Evolutionary conservation across 2,329 filamentous ascomycete species (phyloP), one percentile per base, ranked within the genome.

Genomic region (Aspergillus spinulosporus): DNA sequence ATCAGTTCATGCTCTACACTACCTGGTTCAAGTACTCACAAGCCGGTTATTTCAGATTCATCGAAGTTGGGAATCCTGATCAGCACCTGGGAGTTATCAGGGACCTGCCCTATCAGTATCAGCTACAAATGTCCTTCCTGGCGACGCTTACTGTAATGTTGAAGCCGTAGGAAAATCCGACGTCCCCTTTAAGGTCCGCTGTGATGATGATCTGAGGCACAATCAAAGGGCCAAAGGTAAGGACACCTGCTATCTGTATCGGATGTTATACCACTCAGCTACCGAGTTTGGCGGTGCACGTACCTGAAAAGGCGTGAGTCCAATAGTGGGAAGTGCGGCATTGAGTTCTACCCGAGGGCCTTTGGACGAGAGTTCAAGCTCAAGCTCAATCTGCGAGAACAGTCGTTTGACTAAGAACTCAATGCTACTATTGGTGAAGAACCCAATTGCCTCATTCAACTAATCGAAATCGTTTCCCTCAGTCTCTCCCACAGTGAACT

Each of bases 331-430:
- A 9, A 50, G 48, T 21, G 36, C 28, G n/a, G 29, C 11, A 50
- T 8, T 50, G 48, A 50, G 39, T 8, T 50, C 48, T n/a, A 50
- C 4, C 26, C 42, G 29, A 42, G 48, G 48, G 4, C 39, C 48
- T 21, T 50, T 37, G 14, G 39, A 50, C 28, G 12, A 12, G 8
- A 50, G 48, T 8, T 50, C 48, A 12, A 50, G 29, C 29, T 50
- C 48, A 14, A 50, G 48, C 6, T 50, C 48, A 50, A 50, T 43
- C 37, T 50, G 48, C 28, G 48, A 50, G 28, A 50, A 50, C 28
- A 50, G n/a, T 4, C 26, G 26, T 43, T 40, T 42, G 48, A 50
- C 36, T 5, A 43, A 9, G 7, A 50, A 8, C 5, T 50, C 48
- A 34, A 50, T 37, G 39, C 48, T 50, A n/a, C 48, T 31, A 42